Evolutionary conservation across 495 filamentous ascomycete species (phyloP).

Genomic region (Glarea lozoyensis): DNA sequence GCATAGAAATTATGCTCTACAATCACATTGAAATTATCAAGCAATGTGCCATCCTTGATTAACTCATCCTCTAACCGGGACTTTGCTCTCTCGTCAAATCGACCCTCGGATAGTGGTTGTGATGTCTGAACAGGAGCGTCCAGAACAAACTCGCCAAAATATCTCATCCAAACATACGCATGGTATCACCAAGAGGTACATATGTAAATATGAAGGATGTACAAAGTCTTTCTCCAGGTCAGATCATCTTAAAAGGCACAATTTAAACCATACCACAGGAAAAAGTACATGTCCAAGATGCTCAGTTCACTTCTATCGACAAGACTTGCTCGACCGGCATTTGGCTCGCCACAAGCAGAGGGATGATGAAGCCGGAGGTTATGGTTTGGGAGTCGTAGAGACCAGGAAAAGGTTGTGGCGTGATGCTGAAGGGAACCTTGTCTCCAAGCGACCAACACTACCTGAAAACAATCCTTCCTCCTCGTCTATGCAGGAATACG

Average conservation of each 20-base stretch:
- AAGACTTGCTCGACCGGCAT: slow-evolving; percentile 40
- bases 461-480: slow-evolving; percentile 6
- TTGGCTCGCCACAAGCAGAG: slow-evolving; percentile 48
- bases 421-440: slow-evolving; percentile 43
- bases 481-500: not conserved
- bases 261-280: slow-evolving; percentile 40
- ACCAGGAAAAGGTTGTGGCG: slow-evolving; percentile 51
- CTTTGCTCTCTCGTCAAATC: no score
- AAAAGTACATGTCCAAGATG: slow-evolving; percentile 41
- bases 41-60: no score
- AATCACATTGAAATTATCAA: no score
- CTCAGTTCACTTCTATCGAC: slow-evolving; percentile 41
- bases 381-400: slow-evolving; percentile 43
- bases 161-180: no score
- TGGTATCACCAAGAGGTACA: slow-evolving; percentile 17
- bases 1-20: no score
- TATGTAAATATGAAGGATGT: slow-evolving; percentile 34
- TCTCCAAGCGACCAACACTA: slow-evolving; percentile 29
- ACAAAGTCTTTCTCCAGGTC: slow-evolving; percentile 42
- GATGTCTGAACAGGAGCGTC: no score
- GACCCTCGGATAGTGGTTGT: no score
- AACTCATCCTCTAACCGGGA: no score
- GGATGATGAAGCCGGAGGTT: slow-evolving; percentile 49
- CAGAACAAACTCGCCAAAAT: no score
- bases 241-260: slow-evolving; percentile 45